Percentiles rank a stretch among this genome's conserved stretches.
These are phyloP conservation scores for Hippophae rhamnoides DNA, from an alignment of 306 rosid species.

Conservation along the genomic window DNA sequence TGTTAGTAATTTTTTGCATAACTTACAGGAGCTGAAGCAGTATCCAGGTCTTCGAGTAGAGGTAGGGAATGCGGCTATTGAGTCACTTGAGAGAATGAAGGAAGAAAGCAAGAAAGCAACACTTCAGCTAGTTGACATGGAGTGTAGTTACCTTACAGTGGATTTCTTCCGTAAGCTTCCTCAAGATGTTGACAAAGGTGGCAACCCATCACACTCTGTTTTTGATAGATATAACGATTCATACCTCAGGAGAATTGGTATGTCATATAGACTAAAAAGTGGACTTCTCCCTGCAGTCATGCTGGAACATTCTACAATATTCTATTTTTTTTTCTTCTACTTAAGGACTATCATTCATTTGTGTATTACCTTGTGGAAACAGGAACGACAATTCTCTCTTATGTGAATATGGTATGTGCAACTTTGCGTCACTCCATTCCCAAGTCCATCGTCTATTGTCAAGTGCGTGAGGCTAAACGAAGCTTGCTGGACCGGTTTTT, in stretches of 20 bases:
- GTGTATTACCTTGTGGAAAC: constrained; percentile 5
- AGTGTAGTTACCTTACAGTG: constrained; percentile 77
- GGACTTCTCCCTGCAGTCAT: neutral
- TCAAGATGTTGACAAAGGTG: constrained; percentile 93
- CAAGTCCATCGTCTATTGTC: constrained; percentile 75
- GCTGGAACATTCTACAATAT: too few species aligned
- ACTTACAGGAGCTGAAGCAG: constrained; percentile 70
- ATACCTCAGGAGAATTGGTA: constrained; percentile 83
- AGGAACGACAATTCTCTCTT: constrained; percentile 72
- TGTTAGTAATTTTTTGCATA: constrained; percentile 2
- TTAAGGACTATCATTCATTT: too few species aligned
- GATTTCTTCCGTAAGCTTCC: constrained; percentile 94
- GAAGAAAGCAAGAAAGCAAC: constrained; percentile 87
- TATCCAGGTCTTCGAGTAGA: constrained; percentile 88
- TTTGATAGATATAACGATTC: constrained; percentile 89
- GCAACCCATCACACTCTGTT: constrained; percentile 87
- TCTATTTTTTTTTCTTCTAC: too few species aligned
- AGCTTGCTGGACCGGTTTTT: constrained; percentile 75
- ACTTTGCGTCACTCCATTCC: constrained; percentile 79
- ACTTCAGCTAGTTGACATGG: constrained; percentile 84
- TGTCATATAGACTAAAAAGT: constrained; percentile 7
- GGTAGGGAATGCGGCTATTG: constrained; percentile 72
- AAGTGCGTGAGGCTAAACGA: constrained; percentile 89
- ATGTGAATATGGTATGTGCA: constrained; percentile 78
- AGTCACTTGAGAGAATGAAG: constrained; percentile 75